These are phyloP conservation scores for Penicillium tannophilum DNA, from an alignment of 495 filamentous ascomycete genomes.

Conservation along the genomic window DNA sequence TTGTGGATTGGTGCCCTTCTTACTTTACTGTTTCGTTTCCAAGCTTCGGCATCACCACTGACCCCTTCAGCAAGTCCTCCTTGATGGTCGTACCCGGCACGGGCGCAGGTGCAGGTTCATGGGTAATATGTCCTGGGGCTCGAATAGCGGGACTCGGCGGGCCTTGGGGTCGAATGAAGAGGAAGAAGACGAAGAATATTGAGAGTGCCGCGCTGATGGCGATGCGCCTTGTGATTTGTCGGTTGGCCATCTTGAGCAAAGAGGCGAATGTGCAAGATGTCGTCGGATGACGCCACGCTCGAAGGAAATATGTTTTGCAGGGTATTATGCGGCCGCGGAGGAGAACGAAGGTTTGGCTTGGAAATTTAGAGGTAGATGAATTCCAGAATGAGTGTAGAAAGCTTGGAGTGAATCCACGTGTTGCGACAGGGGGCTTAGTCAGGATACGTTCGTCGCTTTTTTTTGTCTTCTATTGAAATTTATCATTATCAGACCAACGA, in stretches of 20 bases:
- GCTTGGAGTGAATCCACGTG: conserved; percentile 1
- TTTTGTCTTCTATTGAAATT: background rate
- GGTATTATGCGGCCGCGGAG: background rate
- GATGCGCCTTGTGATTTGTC: conserved; percentile 46
- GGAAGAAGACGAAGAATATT: conserved; percentile 41
- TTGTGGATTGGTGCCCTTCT: conserved; percentile 6
- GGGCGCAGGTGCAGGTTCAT: conserved; percentile 20
- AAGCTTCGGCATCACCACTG: conserved; percentile 82
- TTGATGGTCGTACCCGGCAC: conserved; percentile 27
- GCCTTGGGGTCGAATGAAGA: conserved; percentile 45
- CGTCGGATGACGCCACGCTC: background rate
- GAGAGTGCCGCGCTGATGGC: conserved; percentile 37
- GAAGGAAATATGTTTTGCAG: background rate
- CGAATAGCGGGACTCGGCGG: conserved; percentile 46
- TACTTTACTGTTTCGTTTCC: conserved; percentile 85
- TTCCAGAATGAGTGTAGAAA: background rate
- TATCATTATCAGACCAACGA: background rate
- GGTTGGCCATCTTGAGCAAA: conserved; percentile 39
- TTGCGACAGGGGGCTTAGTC: background rate
- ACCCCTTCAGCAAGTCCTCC: conserved; percentile 64
- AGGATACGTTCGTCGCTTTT: background rate
- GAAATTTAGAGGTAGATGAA: background rate
- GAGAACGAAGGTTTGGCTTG: background rate
- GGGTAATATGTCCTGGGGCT: conserved; percentile 46
- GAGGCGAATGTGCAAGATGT: background rate